Conservation (phyloP, 305 asterid genomes). For the Solanum hybrid region DNA sequence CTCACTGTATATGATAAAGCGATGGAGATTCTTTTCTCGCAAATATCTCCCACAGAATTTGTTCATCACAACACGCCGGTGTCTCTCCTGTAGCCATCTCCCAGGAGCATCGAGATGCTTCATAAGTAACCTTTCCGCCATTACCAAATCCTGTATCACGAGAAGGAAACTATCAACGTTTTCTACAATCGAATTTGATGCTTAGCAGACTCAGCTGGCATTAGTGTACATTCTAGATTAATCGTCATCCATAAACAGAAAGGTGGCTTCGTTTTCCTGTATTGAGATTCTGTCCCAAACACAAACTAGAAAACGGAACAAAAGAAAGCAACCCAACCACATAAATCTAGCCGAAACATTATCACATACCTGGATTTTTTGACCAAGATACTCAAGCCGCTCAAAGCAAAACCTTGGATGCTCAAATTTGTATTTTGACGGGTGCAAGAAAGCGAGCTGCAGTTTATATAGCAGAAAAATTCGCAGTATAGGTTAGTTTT, state of each 20-base stretch:
- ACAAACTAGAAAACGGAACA: background rate
- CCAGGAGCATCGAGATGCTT: constrained; percentile 98
- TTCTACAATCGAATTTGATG: background rate
- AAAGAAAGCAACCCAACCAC: background rate
- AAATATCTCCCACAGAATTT: constrained; percentile 86
- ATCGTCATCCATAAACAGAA: background rate
- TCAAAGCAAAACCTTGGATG: constrained; percentile 96
- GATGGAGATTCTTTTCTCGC: constrained; percentile 79
- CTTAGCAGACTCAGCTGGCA: background rate
- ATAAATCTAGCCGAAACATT: background rate
- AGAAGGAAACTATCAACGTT: background rate
- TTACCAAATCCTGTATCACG: constrained; percentile 64
- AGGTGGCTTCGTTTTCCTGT: background rate
- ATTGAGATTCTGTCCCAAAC: background rate
- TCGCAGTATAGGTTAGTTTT: background rate
- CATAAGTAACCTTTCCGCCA: constrained; percentile 95
- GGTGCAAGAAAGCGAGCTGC: constrained; percentile 88
- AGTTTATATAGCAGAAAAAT: constrained; percentile 3
- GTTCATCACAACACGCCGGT: constrained; percentile 82
- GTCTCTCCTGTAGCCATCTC: constrained; percentile 79
- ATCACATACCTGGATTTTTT: constrained; percentile 72
- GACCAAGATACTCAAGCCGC: constrained; percentile 90
- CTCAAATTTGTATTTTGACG: constrained; percentile 76
- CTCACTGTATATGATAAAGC: constrained; percentile 74
- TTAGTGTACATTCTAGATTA: background rate